phyloP scores from a whole-genome alignment of 2,329 filamentous ascomycete genomes.

The Malbranchea cinnamomea region DNA sequence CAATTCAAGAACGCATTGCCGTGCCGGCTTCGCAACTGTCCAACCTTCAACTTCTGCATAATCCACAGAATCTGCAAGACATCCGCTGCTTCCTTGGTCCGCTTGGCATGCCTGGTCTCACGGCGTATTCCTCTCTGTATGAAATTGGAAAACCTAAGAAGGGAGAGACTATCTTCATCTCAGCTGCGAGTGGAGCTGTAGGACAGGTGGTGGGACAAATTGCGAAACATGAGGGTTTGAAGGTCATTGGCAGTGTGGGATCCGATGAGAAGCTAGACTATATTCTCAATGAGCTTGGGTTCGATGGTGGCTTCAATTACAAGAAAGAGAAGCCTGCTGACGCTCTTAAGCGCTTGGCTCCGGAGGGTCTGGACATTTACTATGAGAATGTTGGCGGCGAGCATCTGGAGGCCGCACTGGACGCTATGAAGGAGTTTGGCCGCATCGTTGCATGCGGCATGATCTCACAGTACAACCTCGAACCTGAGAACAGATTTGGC shows the following conservation, averaged over 20 bases:
- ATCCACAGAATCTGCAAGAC: constrained; percentile 40
- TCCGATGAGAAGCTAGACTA: constrained; percentile 67
- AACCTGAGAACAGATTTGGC: constrained; percentile 43
- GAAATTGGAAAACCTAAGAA: constrained; percentile 61
- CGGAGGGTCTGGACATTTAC: constrained; percentile 68
- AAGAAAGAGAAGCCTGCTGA: constrained; percentile 61
- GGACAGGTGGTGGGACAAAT: constrained; percentile 73
- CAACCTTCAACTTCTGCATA: constrained; percentile 44
- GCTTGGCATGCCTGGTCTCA: constrained; percentile 65
- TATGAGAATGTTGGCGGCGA: constrained; percentile 70
- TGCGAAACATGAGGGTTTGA: constrained; percentile 65
- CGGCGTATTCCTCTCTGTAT: constrained; percentile 60
- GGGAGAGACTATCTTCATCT: constrained; percentile 71
- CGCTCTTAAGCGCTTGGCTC: constrained; percentile 55
- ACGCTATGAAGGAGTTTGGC: constrained; percentile 48
- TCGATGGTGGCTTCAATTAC: constrained; percentile 72
- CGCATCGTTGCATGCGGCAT: constrained; percentile 51
- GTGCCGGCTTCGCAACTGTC: constrained; percentile 33
- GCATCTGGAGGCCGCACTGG: constrained; percentile 53
- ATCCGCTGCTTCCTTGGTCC: constrained; percentile 53
- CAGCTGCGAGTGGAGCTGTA: constrained; percentile 65
- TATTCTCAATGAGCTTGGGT: constrained; percentile 52
- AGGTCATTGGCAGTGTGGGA: constrained; percentile 66
- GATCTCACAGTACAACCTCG: constrained; percentile 64
- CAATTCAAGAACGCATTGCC: constrained; percentile 54